Evolutionary conservation across 176 grass and related monocot species (phyloP).

Genomic region (Aegilops speltoides): DNA sequence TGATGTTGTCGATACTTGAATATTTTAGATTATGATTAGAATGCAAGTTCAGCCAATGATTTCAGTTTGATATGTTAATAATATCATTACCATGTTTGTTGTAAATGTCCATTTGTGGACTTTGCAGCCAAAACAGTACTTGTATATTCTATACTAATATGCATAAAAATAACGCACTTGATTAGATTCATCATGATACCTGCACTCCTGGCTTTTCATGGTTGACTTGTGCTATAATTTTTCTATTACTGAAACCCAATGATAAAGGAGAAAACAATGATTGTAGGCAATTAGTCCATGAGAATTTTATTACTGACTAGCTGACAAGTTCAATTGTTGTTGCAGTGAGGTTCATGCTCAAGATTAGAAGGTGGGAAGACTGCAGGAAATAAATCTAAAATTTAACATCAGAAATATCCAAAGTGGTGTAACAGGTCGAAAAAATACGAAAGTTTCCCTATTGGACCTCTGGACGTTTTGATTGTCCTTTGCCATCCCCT

Average conservation of each 20-base stretch:
- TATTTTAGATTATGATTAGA: neutral
- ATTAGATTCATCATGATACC: neutral
- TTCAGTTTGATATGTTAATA: neutral
- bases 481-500: no score
- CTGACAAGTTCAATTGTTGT: neutral
- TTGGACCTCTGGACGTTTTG: no score
- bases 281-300: neutral
- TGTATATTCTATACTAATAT: neutral
- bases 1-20: neutral
- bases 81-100: neutral
- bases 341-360: constrained; percentile 15
- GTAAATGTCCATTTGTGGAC: neutral
- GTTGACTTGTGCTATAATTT: neutral
- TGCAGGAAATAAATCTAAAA: neutral
- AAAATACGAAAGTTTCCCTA: no score
- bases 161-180: neutral
- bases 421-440: neutral
- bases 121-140: neutral
- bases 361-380: neutral
- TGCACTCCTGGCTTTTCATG: neutral
- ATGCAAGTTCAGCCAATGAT: neutral
- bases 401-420: neutral
- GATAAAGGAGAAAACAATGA: neutral
- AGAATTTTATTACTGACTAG: neutral
- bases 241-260: neutral